phyloP scores from a whole-genome alignment of 148 eudicot species.

The Pouteria glomerata region DNA sequence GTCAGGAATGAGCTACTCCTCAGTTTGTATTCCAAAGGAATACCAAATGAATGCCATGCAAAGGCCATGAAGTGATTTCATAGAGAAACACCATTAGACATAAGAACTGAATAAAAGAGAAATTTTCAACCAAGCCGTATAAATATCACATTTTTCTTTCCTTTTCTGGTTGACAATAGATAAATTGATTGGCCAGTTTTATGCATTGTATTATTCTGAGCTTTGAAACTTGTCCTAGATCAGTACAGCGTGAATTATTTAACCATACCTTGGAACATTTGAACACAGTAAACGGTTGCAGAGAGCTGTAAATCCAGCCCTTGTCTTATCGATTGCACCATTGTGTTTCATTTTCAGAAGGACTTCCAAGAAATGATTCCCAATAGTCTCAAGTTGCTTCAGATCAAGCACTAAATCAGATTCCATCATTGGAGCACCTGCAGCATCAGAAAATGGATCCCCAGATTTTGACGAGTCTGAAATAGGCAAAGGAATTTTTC shows the following conservation, averaged over 20 bases:
- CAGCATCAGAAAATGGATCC: conserved; percentile 20
- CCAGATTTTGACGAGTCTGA: conserved; percentile 31
- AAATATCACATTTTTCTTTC: neutral
- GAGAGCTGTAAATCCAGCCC: conserved; percentile 98
- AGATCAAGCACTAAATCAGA: conserved; percentile 71
- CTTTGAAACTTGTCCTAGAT: neutral
- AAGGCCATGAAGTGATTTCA: neutral
- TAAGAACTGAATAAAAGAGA: neutral
- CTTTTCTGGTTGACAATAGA: neutral
- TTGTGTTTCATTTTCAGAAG: conserved; percentile 96
- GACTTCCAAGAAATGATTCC: conserved; percentile 89
- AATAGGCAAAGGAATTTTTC: conserved; percentile 86
- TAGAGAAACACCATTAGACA: neutral
- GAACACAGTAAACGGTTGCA: conserved; percentile 99
- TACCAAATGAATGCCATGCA: neutral
- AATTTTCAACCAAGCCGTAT: neutral
- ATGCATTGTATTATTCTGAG: neutral
- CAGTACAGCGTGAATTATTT: neutral
- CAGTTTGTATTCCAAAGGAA: neutral
- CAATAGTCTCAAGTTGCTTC: conserved; percentile 81
- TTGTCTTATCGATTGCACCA: conserved; percentile 97
- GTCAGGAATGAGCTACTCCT: too few relatives aligned
- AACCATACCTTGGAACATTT: conserved; percentile 74
- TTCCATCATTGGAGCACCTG: conserved; percentile 19
- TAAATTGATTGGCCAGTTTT: conserved; percentile 1